Conservation (phyloP, 2,329 filamentous ascomycete species). For the Colletotrichum viniferum region DNA sequence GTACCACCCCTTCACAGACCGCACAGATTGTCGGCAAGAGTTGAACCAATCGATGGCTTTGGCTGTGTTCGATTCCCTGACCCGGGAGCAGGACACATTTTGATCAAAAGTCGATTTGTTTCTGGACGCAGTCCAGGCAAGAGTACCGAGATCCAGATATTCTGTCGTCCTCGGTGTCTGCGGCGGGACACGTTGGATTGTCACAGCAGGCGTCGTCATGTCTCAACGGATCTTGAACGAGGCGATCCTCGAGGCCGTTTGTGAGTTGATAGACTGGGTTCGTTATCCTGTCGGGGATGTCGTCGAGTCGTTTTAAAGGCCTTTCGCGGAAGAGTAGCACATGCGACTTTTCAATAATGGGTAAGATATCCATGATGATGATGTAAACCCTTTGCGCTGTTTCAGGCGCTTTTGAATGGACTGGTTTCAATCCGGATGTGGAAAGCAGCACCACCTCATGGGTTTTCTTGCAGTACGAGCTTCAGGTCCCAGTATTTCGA, state of each 20-base stretch:
- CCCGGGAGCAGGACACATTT: fast-evolving
- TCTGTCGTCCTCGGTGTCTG: background rate
- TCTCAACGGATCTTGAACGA: background rate
- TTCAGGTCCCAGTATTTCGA: background rate
- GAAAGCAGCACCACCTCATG: background rate
- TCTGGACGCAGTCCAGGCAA: background rate
- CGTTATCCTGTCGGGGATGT: background rate
- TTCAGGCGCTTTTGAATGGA: fast-evolving
- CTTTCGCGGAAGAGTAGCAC: fast-evolving
- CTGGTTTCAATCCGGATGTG: fast-evolving
- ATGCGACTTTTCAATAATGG: background rate
- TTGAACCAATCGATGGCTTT: background rate
- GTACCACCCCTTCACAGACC: fast-evolving
- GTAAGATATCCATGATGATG: background rate
- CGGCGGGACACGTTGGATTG: background rate
- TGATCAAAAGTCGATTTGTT: background rate
- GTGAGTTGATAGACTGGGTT: background rate
- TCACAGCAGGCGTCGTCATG: background rate
- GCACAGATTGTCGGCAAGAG: background rate
- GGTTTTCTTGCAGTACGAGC: fast-evolving
- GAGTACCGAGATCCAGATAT: background rate
- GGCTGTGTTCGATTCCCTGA: background rate
- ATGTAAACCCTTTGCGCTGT: fast-evolving
- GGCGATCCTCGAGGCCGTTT: background rate
- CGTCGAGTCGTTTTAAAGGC: fast-evolving